These are phyloP conservation scores for Skeletonema grethae DNA, from an alignment of 108 stramenopile species.

Conservation along the genomic window DNA sequence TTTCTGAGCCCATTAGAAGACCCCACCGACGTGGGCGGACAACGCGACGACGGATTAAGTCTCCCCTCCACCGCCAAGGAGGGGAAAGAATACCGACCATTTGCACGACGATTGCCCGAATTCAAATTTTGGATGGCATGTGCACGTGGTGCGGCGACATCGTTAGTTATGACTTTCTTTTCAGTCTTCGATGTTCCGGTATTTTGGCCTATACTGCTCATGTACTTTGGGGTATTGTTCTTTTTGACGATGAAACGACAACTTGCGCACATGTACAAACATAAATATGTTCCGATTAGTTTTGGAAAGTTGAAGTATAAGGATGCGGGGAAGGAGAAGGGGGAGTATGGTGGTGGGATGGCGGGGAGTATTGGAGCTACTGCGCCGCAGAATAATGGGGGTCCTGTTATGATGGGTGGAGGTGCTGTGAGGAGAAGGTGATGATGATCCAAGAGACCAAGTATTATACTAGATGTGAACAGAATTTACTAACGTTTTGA, in stretches of 20 bases:
- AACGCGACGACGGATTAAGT: constrained; percentile 51
- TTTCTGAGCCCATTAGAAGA: constrained; percentile 96
- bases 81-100: constrained; percentile 91
- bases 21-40: constrained; percentile 55
- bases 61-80: constrained; percentile 72
- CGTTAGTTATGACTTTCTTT: constrained; percentile 96
- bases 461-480: background rate
- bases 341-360: constrained; percentile 83
- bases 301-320: constrained; percentile 94
- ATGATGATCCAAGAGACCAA: background rate
- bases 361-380: constrained; percentile 39
- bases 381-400: background rate
- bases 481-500: no score
- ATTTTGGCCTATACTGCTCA: constrained; percentile 98
- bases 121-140: constrained; percentile 99
- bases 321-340: constrained; percentile 82
- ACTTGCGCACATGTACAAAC: constrained; percentile 99
- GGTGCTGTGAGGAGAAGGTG: background rate
- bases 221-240: constrained; percentile 98
- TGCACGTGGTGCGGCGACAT: constrained; percentile 71
- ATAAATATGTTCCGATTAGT: constrained; percentile 96
- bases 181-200: constrained; percentile 97
- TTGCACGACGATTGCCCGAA: constrained; percentile 95
- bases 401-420: constrained; percentile 20
- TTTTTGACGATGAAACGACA: constrained; percentile 99